Evolutionary conservation across 2,329 filamentous ascomycete species (phyloP), one percentile per base, ranked within the genome.

Genomic region (Nannizzia gypsea): DNA sequence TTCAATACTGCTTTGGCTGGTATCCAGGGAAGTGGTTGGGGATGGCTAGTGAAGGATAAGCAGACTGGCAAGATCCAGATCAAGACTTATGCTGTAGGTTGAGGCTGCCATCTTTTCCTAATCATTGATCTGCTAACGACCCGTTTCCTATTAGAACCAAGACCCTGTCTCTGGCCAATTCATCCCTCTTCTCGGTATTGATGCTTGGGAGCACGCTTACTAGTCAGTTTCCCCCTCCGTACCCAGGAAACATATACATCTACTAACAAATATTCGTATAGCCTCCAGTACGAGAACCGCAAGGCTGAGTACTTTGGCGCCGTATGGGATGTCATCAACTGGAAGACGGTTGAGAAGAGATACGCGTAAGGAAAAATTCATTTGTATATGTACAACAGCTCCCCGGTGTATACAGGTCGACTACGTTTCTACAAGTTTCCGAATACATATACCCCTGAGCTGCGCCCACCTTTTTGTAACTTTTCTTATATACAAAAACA

Each of bases 191-290:
- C 78, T 96, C 54, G 91, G 91, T 60, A 87, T 96, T 69, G 91
- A 96, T 78, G 91, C 90, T 59, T 96, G 90, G 90, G 90, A 96
- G 81, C 90, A 96, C 77, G 90, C 90, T 58, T 95, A 95, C 80
- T 95, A 95, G 80, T 82, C 73, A 77, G 79, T 76, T 44, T 44
- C 40, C 38, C 44, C 46, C 42, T 36, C 20, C 13, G 28, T 42
- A 55, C 5, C 3, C 42, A 46, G 13, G 38, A 48, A 48, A 28
- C 11, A 2, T 6, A 52, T 15, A 31, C 55, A 54, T 24, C n/a
- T 60, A 34, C 22, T 28, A 40, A 34, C 50, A 20, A 42, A 8
- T 42, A 36, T 52, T 57, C 2, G 17, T n/a, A 63, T 64, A 83
- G 81, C 78, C 81, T 96, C 63, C 89, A 96, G 79, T 96, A 96